Base-by-base conservation (phyloP, 2,329 filamentous ascomycete genomes). In the Pseudopithomyces chartarum region DNA sequence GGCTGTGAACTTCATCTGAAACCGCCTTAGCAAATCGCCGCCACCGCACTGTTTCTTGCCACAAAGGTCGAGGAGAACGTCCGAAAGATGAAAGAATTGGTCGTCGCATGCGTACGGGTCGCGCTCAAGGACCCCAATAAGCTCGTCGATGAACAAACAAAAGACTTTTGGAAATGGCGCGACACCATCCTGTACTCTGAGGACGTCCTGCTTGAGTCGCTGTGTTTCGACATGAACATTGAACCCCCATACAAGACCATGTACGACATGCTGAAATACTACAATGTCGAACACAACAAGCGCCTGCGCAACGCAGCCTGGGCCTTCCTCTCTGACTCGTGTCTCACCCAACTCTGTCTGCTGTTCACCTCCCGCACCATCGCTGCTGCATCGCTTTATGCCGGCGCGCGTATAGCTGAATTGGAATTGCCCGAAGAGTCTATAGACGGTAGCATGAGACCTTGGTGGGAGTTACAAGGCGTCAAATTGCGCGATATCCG, bases 31-130 rank as follows among this genome's bases (percentile, higher is more conserved):
- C 90, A 96, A 67, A 91, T 96, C 57, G 95, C 93, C 11, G 95
- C 93, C 0, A 97, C 93, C 0, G 86, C 92, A 1, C 83, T 99
- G 2, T 99, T 98, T 67, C 84, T 99, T 10, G 94, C 95, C 8
- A 97, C 96, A 65, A 99, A 99, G 76, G 94, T 96, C 19, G 94
- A 99, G 73, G 95, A 99, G 74, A 97, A 96, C 73, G 96, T 92
- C 71, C 89, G 94, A 47, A 97, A 97, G 78, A 97, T 97, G 66
- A 96, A 92, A 69, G 92, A 97, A 63, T 84, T 99, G 58, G 94
- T 99, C 63, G 89, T 97, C 32, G 91, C 93, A 1, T 95, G 96
- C 67, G 95, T 92, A 58, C 91, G 94, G 63, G 92, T 97, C 19
- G 95, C 94, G 26, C 92, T 97, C 76, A 98, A 99, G 79, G 94